These are phyloP conservation scores for Talaromyces nanjingensis DNA, from an alignment of 495 filamentous ascomycete genomes.

Conservation along the genomic window DNA sequence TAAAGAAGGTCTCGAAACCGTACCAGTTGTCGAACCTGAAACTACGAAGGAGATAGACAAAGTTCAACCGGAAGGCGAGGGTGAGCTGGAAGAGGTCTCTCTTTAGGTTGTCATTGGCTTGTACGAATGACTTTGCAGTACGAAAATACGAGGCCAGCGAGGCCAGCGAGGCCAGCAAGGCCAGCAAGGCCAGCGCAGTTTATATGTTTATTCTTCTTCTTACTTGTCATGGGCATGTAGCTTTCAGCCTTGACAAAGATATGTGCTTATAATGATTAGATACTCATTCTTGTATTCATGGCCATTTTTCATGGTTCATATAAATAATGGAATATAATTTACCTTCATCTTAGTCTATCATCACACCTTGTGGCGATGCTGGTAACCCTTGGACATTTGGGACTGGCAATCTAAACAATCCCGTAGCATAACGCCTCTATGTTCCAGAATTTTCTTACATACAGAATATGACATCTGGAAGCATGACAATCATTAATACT, in stretches of 20 bases:
- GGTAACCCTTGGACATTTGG: neutral
- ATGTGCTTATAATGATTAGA: conserved; percentile 4
- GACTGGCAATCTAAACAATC: neutral
- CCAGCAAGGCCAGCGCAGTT: neutral
- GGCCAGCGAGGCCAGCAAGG: too few relatives aligned
- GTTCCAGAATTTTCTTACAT: too few relatives aligned
- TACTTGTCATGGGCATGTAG: neutral
- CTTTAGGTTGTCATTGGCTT: neutral
- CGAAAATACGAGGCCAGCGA: neutral
- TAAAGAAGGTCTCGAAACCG: neutral
- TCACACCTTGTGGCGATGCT: neutral
- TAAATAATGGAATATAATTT: neutral
- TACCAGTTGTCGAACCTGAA: conserved; percentile 10
- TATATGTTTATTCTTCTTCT: neutral
- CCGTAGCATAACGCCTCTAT: too few relatives aligned
- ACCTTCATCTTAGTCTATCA: neutral
- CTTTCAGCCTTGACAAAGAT: neutral
- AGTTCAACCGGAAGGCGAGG: conserved; percentile 18
- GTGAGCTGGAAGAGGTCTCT: conserved; percentile 10
- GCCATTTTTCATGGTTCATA: neutral
- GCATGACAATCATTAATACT: too few relatives aligned
- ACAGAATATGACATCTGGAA: too few relatives aligned
- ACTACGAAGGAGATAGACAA: conserved; percentile 12
- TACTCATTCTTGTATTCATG: neutral
- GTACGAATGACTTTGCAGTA: neutral